Evolutionary conservation across 176 grass and related monocot genomes (phyloP), one percentile per base, ranked within the genome.

Genomic region (Carex cristatella): DNA sequence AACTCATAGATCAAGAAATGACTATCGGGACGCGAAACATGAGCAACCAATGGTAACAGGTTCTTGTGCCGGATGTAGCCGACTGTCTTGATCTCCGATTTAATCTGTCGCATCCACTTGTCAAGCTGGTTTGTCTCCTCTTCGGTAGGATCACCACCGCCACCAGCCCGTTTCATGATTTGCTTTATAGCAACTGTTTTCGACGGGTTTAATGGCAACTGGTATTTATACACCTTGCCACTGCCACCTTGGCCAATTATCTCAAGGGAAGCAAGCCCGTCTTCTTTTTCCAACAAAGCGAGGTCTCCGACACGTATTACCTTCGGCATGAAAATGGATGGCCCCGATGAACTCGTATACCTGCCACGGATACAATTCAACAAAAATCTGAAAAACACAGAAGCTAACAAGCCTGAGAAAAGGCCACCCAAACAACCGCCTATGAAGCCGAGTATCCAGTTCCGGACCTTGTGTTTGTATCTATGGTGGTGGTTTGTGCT

Each of bases 1-100:
- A 82, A 98, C 85, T 98, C 93, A 86, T 98, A 95, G 1, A 98
- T 80, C 12, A 95, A 92, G 86, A 90, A 98, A 89, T 98, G 91
- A 84, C 91, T 92, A 79, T 94, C 89, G 0, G 93, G 84, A 0
- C 89, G 90, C 0, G 91, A 87, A 2, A 98, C 85, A 82, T 98
- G 93, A 4, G 93, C 96, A 14, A 92, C 79, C 27, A 95, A 82
- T 9, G 89, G 91, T 0, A 98, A 89, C 0, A 98, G 91, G 64
- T 94, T 98, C 28, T 90, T 93, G 91, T 98, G 96, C 2, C 91
- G 89, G 84, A 98, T 95, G 88, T 85, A 82, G 0, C 96, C 96
- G 0, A 95, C 93, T 0, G 96, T 98, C 27, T 85, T 87, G 80
- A 98, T 98, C 90, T 98, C 96, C 42, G 96, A 95, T 84, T 87